These are phyloP conservation scores for Cladosporium colombiae DNA, from an alignment of 2,329 filamentous ascomycete species.

Conservation along the genomic window DNA sequence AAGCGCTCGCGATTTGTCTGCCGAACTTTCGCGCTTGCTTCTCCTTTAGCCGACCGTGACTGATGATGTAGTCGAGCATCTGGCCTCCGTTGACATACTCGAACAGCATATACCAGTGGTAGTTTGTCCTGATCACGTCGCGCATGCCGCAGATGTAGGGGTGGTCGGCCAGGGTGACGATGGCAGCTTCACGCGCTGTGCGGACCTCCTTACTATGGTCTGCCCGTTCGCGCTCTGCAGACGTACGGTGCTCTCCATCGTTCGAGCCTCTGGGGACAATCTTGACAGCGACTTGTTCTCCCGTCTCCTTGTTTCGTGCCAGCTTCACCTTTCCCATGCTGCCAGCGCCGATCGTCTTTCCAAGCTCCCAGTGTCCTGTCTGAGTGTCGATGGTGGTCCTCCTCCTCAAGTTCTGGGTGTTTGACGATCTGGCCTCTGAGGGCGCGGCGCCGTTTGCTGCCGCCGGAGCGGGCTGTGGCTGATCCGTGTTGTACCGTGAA, in stretches of 20 bases:
- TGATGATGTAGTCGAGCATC: slow-evolving; percentile 99
- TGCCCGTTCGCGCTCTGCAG: slow-evolving; percentile 78
- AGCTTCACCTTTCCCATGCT: slow-evolving; percentile 99
- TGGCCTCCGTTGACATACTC: slow-evolving; percentile 98
- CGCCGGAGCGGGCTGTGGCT: slow-evolving; percentile 33
- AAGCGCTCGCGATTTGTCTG: slow-evolving; percentile 90
- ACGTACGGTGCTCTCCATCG: slow-evolving; percentile 70
- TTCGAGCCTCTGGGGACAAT: slow-evolving; percentile 90
- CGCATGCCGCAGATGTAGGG: slow-evolving; percentile 95
- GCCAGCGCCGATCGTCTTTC: slow-evolving; percentile 94
- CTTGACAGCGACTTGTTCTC: slow-evolving; percentile 95
- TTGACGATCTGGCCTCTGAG: slow-evolving; percentile 27
- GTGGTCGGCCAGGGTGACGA: slow-evolving; percentile 90
- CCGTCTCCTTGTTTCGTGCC: slow-evolving; percentile 83
- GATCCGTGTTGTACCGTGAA: slow-evolving; percentile 48
- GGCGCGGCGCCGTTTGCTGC: slow-evolving; percentile 30
- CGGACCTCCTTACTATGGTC: slow-evolving; percentile 96
- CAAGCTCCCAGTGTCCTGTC: slow-evolving; percentile 90
- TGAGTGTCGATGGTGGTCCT: slow-evolving; percentile 85
- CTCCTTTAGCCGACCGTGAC: slow-evolving; percentile 94
- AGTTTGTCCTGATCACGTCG: slow-evolving; percentile 91
- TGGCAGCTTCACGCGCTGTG: slow-evolving; percentile 91
- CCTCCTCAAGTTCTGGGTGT: slow-evolving; percentile 48
- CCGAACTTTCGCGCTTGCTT: slow-evolving; percentile 98
- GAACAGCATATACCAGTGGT: slow-evolving; percentile 99